Percentiles rank a stretch among this genome's conserved stretches.
Conservation (phyloP, 176 grass and related monocot species). For the Eleusine coracana region DNA sequence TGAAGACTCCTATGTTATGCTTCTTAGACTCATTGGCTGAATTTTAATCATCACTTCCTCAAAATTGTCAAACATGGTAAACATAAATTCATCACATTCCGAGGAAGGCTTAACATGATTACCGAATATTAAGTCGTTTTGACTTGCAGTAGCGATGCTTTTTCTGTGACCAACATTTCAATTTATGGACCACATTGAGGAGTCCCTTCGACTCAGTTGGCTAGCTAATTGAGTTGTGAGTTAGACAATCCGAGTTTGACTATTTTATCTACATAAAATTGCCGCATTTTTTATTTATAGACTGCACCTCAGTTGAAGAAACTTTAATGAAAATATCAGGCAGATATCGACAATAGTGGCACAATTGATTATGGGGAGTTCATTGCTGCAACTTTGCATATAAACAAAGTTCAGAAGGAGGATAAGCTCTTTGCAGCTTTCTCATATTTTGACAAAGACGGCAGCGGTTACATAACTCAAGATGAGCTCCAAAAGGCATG, state of each 20-base stretch:
- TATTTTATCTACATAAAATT: neutral
- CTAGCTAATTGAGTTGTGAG: neutral
- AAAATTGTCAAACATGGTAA: neutral
- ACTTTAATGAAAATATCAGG: slow-evolving; percentile 53
- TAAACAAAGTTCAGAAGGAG: slow-evolving; percentile 85
- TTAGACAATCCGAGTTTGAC: neutral
- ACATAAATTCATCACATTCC: neutral
- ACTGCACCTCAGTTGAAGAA: slow-evolving; percentile 13
- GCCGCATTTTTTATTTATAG: neutral
- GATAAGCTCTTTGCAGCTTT: slow-evolving; percentile 76
- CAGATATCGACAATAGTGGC: slow-evolving; percentile 77
- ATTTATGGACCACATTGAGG: slow-evolving; percentile 9
- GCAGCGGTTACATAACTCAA: slow-evolving; percentile 81
- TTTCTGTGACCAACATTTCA: slow-evolving; percentile 13
- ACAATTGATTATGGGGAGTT: slow-evolving; percentile 84
- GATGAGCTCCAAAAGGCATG: slow-evolving; percentile 82
- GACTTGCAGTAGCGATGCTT: slow-evolving; percentile 9
- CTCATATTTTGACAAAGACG: slow-evolving; percentile 75
- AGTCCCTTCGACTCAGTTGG: neutral
- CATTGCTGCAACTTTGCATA: slow-evolving; percentile 78
- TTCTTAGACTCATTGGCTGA: slow-evolving; percentile 1
- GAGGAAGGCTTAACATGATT: slow-evolving; percentile 1
- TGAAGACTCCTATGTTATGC: neutral
- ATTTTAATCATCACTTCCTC: neutral
- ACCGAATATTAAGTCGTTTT: slow-evolving; percentile 12